Evolutionary conservation across 257 asterid genomes (phyloP).

Genomic region (Rauvolfia tetraphylla): DNA sequence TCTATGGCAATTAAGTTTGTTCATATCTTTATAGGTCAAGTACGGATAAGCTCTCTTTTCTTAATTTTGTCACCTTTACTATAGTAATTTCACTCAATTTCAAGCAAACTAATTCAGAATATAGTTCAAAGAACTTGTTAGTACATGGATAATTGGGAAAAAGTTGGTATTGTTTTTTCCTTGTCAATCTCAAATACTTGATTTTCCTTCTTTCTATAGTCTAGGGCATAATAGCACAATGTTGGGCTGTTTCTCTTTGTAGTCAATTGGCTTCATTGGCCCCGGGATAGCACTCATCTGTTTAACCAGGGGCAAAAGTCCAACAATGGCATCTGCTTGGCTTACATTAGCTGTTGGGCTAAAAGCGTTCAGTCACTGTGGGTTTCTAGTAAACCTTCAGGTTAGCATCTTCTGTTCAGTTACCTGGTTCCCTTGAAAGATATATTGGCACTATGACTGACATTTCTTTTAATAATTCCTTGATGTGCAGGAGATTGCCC

Average conservation of each 20-base stretch:
- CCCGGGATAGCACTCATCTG: constrained; percentile 78
- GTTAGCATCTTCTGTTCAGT: constrained; percentile 35
- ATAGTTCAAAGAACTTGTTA: neutral
- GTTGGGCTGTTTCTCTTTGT: constrained; percentile 18
- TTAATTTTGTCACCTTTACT: no score
- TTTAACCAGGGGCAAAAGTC: constrained; percentile 73
- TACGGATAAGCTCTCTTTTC: neutral
- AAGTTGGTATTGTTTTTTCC: neutral
- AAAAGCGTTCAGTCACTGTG: constrained; percentile 92
- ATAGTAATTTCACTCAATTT: neutral
- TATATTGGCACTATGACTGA: constrained; percentile 8
- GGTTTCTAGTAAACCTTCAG: constrained; percentile 98
- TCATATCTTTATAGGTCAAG: neutral
- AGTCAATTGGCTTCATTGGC: constrained; percentile 90
- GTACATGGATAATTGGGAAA: neutral
- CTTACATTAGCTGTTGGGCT: constrained; percentile 92
- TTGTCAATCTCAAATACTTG: neutral
- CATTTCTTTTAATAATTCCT: constrained; percentile 5
- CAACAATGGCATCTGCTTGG: constrained; percentile 84
- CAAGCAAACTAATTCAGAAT: neutral
- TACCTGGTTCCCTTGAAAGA: constrained; percentile 20
- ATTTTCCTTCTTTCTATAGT: neutral
- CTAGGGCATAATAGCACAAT: neutral
- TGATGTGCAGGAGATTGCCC: constrained; percentile 80
- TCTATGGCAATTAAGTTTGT: neutral